Percentiles rank a stretch among this genome's conserved stretches.
These are phyloP conservation scores for Heimioporus punctisporus DNA, from an alignment of 1,284 basidiomycete genomes.

Conservation along the genomic window DNA sequence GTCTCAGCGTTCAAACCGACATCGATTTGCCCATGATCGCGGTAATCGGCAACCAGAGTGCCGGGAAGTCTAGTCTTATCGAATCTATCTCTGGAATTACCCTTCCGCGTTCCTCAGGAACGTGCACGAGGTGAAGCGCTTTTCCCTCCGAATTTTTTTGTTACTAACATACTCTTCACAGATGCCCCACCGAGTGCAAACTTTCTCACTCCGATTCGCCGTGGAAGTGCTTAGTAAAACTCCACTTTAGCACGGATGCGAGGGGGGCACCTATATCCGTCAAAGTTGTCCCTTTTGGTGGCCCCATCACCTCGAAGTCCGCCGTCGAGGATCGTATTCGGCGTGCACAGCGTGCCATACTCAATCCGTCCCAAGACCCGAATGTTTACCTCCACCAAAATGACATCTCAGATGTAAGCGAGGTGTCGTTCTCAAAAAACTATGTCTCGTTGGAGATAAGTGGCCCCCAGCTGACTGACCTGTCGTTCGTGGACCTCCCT, in stretches of 20 bases:
- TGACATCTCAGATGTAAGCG: slow-evolving; percentile 28
- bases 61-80: slow-evolving; percentile 62
- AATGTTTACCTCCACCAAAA: slow-evolving; percentile 39
- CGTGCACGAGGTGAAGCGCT: slow-evolving; percentile 56
- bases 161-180: slow-evolving; percentile 21
- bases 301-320: slow-evolving; percentile 37
- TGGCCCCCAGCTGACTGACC: slow-evolving; percentile 44
- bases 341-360: slow-evolving; percentile 60
- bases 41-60: slow-evolving; percentile 65
- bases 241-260: slow-evolving; percentile 43
- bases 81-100: slow-evolving; percentile 63
- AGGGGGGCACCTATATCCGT: slow-evolving; percentile 20
- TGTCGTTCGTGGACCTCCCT: slow-evolving; percentile 54
- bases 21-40: slow-evolving; percentile 54
- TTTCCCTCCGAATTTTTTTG: not conserved
- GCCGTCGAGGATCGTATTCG: slow-evolving; percentile 55
- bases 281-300: slow-evolving; percentile 38
- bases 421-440: slow-evolving; percentile 55
- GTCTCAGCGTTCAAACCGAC: slow-evolving; percentile 39
- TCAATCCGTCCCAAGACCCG: slow-evolving; percentile 41
- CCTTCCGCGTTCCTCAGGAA: slow-evolving; percentile 59
- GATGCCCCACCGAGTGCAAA: slow-evolving; percentile 60
- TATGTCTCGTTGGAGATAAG: slow-evolving; percentile 51
- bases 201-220: slow-evolving; percentile 41
- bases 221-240: slow-evolving; percentile 55